Conservation (phyloP, 495 filamentous ascomycete genomes). For the Immersiella caudata region DNA sequence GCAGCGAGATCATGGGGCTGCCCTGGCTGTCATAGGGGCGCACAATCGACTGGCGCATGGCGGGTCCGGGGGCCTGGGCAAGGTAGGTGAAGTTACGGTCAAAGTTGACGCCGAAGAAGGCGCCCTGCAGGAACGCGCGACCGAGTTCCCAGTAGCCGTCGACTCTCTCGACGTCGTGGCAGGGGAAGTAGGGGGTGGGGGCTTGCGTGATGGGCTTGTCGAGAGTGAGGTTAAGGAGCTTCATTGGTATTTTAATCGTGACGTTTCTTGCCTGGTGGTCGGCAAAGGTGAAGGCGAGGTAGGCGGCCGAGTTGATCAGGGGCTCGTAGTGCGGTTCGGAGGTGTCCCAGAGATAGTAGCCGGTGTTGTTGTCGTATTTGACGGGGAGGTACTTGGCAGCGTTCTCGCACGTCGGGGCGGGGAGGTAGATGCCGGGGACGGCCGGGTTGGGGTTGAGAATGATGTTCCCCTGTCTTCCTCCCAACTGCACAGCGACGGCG, state of each 20-base stretch:
- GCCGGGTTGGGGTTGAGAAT: conserved; percentile 37
- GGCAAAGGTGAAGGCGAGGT: conserved; percentile 54
- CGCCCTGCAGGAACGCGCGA: conserved; percentile 60
- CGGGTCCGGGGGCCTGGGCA: conserved; percentile 26
- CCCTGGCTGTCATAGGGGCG: background rate
- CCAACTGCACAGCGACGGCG: background rate
- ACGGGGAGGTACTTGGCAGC: conserved; percentile 50
- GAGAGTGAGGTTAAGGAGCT: conserved; percentile 56
- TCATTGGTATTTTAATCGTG: conserved; percentile 58
- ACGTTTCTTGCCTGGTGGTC: conserved; percentile 39
- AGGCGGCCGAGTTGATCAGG: conserved; percentile 52
- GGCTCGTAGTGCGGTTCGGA: conserved; percentile 41
- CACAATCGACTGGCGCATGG: conserved; percentile 6
- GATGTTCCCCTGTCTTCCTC: conserved; percentile 15
- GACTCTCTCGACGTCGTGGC: conserved; percentile 36
- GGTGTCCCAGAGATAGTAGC: conserved; percentile 56
- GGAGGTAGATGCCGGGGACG: conserved; percentile 51
- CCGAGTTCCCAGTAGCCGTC: conserved; percentile 46
- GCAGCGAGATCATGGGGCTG: background rate
- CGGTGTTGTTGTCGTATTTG: conserved; percentile 33
- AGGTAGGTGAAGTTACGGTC: conserved; percentile 21
- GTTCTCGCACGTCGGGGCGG: conserved; percentile 45
- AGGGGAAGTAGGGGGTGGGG: conserved; percentile 57
- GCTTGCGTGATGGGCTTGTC: conserved; percentile 48
- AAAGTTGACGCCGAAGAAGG: conserved; percentile 59